Evolutionary conservation across 768 basidiomycete genomes (phyloP).

Genomic region (Crucibulum laeve): DNA sequence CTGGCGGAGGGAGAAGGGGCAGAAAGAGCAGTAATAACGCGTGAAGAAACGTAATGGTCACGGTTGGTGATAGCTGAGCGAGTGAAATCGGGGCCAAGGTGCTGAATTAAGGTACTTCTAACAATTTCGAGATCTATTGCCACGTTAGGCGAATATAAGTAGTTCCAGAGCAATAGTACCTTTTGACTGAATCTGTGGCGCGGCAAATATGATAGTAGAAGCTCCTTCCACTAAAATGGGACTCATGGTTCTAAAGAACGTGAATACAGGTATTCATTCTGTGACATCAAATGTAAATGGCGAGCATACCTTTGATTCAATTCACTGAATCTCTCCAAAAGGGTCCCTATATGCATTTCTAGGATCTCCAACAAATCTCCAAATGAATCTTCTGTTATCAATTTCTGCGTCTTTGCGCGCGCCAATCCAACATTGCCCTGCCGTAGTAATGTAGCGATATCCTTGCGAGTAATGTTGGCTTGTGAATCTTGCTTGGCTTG

Average conservation of each 20-base stretch:
- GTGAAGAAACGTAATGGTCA: slow-evolving; percentile 50
- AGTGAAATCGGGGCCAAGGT: slow-evolving; percentile 54
- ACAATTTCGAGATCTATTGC: slow-evolving; percentile 51
- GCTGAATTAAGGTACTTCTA: slow-evolving; percentile 50
- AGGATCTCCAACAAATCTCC: slow-evolving; percentile 61
- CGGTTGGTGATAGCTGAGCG: slow-evolving; percentile 46
- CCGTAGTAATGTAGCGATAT: slow-evolving; percentile 63
- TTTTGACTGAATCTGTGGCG: slow-evolving; percentile 50
- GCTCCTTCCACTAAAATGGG: slow-evolving; percentile 61
- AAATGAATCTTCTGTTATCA: slow-evolving; percentile 58
- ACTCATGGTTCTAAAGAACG: slow-evolving; percentile 24
- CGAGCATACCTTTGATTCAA: slow-evolving; percentile 43
- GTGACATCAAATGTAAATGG: slow-evolving; percentile 1
- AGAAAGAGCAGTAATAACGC: slow-evolving; percentile 49
- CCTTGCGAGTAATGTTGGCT: slow-evolving; percentile 55
- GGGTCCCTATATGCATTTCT: slow-evolving; percentile 61
- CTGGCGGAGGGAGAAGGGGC: slow-evolving; percentile 51
- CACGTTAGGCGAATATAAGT: slow-evolving; percentile 6
- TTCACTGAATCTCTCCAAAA: slow-evolving; percentile 56
- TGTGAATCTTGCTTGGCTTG: slow-evolving; percentile 69
- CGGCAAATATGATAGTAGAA: slow-evolving; percentile 62
- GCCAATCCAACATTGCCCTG: slow-evolving; percentile 60
- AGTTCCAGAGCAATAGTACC: slow-evolving; percentile 31
- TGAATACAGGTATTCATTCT: neutral
- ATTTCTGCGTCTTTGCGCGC: slow-evolving; percentile 66